Conservation (phyloP, 768 basidiomycete species). For the Sarcomyxa edulis region DNA sequence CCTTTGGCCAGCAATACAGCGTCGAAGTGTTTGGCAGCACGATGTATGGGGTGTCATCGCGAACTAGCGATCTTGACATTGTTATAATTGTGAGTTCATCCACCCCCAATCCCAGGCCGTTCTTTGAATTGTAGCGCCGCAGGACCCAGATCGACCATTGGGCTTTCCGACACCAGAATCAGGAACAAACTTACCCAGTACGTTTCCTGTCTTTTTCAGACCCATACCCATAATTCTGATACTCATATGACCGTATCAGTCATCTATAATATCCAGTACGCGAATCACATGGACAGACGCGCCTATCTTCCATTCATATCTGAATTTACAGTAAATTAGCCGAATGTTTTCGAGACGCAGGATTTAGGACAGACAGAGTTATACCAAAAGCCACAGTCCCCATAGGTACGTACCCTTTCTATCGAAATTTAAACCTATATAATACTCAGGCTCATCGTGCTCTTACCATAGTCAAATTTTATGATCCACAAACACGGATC, state of each 20-base stretch:
- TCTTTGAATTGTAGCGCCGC: too few relatives aligned
- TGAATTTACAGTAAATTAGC: constrained; percentile 25
- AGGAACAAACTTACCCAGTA: too few relatives aligned
- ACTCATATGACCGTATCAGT: too few relatives aligned
- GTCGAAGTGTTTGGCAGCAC: constrained; percentile 16
- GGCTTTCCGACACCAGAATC: too few relatives aligned
- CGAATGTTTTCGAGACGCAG: constrained; percentile 18
- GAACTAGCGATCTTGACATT: constrained; percentile 16
- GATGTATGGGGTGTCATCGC: constrained; percentile 13
- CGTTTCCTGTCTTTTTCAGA: too few relatives aligned
- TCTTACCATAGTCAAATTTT: constrained; percentile 55
- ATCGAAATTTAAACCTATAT: not conserved
- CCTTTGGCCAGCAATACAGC: constrained; percentile 9
- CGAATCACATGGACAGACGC: not conserved
- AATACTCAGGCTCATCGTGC: not conserved
- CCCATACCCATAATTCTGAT: too few relatives aligned
- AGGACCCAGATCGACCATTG: too few relatives aligned
- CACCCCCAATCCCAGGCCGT: too few relatives aligned
- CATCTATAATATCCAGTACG: constrained; percentile 23
- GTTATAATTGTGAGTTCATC: constrained; percentile 11
- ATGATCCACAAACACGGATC: constrained; percentile 34
- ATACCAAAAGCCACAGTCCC: constrained; percentile 36
- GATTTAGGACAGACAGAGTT: constrained; percentile 25
- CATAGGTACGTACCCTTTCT: constrained; percentile 26
- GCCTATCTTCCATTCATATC: not conserved